These are phyloP conservation scores for Boletus tylopilopsis DNA, from an alignment of 768 basidiomycete genomes.

Conservation along the genomic window DNA sequence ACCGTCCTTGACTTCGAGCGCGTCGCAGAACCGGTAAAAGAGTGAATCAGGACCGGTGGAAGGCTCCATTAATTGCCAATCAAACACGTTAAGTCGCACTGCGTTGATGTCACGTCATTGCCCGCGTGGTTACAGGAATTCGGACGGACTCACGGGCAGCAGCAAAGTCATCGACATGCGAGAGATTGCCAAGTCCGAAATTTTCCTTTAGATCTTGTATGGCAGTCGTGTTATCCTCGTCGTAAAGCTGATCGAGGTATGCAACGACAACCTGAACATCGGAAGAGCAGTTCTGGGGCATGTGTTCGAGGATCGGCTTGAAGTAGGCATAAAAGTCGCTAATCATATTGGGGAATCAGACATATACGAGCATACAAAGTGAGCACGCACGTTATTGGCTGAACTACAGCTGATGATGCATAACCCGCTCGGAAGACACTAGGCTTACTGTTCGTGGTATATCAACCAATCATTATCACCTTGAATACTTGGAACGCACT, in stretches of 20 bases:
- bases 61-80: slow-evolving; percentile 65
- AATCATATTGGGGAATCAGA: slow-evolving; percentile 1
- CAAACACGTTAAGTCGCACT: slow-evolving; percentile 54
- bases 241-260: slow-evolving; percentile 57
- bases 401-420: slow-evolving; percentile 44
- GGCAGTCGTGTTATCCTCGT: slow-evolving; percentile 38
- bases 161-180: slow-evolving; percentile 66
- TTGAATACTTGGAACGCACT: slow-evolving; percentile 13
- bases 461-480: not conserved
- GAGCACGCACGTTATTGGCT: slow-evolving; percentile 38
- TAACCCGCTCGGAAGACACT: slow-evolving; percentile 41
- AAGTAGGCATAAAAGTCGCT: slow-evolving; percentile 48
- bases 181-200: slow-evolving; percentile 55
- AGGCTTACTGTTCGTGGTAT: slow-evolving; percentile 31
- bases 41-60: slow-evolving; percentile 37
- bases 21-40: slow-evolving; percentile 41
- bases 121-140: not conserved
- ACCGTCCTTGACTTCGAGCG: slow-evolving; percentile 37
- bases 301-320: slow-evolving; percentile 63
- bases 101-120: slow-evolving; percentile 24
- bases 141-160: slow-evolving; percentile 40
- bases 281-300: slow-evolving; percentile 71
- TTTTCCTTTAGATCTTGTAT: slow-evolving; percentile 52
- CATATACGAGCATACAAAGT: not conserved
- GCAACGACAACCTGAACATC: slow-evolving; percentile 63